Evolutionary conservation across 2,329 filamentous ascomycete genomes (phyloP).

Genomic region (Penicillium sp.): DNA sequence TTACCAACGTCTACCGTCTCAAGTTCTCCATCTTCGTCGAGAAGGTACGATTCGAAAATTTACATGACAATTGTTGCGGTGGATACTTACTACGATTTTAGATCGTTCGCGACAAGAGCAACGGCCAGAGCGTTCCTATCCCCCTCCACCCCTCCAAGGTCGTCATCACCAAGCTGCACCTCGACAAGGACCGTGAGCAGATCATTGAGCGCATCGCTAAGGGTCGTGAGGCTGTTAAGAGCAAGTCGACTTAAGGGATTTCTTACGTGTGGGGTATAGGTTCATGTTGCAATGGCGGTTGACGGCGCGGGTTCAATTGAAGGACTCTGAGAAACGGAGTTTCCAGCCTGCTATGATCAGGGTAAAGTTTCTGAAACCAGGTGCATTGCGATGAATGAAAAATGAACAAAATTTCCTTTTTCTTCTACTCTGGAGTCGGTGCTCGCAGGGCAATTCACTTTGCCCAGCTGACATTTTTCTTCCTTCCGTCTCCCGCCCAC

Average conservation of each 20-base stretch:
- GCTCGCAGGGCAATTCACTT: constrained; percentile 1
- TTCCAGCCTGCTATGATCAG: constrained; percentile 24
- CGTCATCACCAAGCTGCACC: constrained; percentile 97
- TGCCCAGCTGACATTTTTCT: constrained; percentile 5
- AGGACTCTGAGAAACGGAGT: constrained; percentile 24
- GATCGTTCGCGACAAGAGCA: constrained; percentile 91
- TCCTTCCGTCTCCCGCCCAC: constrained; percentile 5
- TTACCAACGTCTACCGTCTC: constrained; percentile 95
- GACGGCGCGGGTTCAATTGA: constrained; percentile 28
- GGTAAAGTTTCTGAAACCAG: constrained; percentile 27
- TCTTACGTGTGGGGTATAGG: constrained; percentile 57
- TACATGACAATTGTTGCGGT: background rate
- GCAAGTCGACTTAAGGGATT: constrained; percentile 63
- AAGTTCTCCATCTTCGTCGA: constrained; percentile 98
- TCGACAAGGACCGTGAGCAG: constrained; percentile 58
- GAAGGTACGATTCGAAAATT: constrained; percentile 52
- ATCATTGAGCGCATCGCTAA: constrained; percentile 49
- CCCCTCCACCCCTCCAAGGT: constrained; percentile 96
- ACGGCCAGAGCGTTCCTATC: constrained; percentile 91
- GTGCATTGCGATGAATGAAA: constrained; percentile 50
- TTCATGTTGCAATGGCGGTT: constrained; percentile 64
- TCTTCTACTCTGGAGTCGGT: constrained; percentile 57
- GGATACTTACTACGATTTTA: constrained; percentile 3
- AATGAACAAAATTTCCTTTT: constrained; percentile 61
- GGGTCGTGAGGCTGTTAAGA: constrained; percentile 48